These are phyloP conservation scores for Fraxinus baroniana DNA, from an alignment of 305 asterid species.

Conservation along the genomic window DNA sequence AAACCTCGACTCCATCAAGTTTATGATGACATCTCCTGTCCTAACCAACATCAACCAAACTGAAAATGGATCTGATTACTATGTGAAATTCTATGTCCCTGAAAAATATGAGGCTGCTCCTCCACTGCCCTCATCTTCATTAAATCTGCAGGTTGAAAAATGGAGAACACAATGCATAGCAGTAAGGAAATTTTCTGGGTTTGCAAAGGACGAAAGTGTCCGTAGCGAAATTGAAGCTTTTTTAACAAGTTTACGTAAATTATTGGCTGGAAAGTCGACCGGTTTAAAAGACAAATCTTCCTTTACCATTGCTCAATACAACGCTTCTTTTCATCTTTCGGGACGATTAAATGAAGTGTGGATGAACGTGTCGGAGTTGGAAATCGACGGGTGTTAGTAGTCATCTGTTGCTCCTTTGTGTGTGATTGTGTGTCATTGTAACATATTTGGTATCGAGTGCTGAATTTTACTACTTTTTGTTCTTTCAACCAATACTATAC, in stretches of 20 bases:
- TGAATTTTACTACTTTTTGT: not conserved
- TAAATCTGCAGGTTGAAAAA: constrained; percentile 15
- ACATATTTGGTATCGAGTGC: not conserved
- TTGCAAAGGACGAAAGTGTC: constrained; percentile 23
- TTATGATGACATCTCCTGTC: constrained; percentile 23
- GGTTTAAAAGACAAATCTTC: not conserved
- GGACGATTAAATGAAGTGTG: constrained; percentile 27
- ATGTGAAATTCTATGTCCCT: constrained; percentile 27
- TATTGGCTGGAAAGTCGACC: not conserved
- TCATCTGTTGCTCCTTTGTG: not conserved
- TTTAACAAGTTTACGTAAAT: not conserved
- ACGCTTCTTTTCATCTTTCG: constrained; percentile 20
- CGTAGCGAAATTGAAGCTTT: not conserved
- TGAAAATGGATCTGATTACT: constrained; percentile 11
- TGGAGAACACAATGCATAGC: constrained; percentile 22
- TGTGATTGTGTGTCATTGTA: not conserved
- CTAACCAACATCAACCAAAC: constrained; percentile 15
- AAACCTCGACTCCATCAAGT: constrained; percentile 18
- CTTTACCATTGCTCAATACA: constrained; percentile 21
- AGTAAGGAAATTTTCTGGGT: constrained; percentile 24
- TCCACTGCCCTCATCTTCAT: constrained; percentile 19
- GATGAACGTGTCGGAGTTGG: constrained; percentile 12
- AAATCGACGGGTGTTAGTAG: not conserved
- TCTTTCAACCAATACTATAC: not conserved
- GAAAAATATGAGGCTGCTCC: constrained; percentile 14